Evolutionary conservation across 2,329 filamentous ascomycete species (phyloP), one percentile per base, ranked within the genome.

Genomic region (Beauveria pseudobassiana): DNA sequence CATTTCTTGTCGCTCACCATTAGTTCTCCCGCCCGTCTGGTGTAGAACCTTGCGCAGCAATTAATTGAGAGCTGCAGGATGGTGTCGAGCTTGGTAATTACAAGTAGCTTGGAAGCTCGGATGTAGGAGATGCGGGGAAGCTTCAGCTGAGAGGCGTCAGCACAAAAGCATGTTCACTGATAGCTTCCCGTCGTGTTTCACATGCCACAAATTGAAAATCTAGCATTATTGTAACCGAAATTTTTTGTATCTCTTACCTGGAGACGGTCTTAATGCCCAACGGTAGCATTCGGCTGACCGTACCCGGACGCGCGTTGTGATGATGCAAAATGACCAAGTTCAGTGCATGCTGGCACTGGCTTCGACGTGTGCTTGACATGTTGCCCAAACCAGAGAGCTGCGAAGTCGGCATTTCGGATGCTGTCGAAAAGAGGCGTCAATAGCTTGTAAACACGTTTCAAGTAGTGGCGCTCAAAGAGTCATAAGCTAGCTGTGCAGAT

Each of bases 61-160:
- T 51, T 40, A 12, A 42, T 43, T 28, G 34, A 42, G 9, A 49
- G 56, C 46, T 59, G 46, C 56, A 34, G 46, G 34, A 59, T 51
- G 46, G 56, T 46, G 56, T 59, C 34, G 46, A 51, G 56, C 56
- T 50, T 50, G 45, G 34, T 14, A 38, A 38, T 16, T 38, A 16
- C 12, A 38, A 38, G 12, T 38, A 38, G 34, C 34, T 38, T 38
- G 34, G 34, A 38, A 38, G 34, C 34, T 38, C 34, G 34, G 34
- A 38, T 38, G 34, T 38, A 5, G 34, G 12, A 59, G 56, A 59
- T 59, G 56, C 56, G 56, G 56, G 56, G 56, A 51, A 51, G 56
- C 56, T 59, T 50, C 56, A 42, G 46, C 34, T 24, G 22, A 34
- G 28, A 58, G 46, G 45, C 34, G 45, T 43, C 34, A 43, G 56